Conservation (phyloP, 768 basidiomycete species). For the Trametes meyenii region DNA sequence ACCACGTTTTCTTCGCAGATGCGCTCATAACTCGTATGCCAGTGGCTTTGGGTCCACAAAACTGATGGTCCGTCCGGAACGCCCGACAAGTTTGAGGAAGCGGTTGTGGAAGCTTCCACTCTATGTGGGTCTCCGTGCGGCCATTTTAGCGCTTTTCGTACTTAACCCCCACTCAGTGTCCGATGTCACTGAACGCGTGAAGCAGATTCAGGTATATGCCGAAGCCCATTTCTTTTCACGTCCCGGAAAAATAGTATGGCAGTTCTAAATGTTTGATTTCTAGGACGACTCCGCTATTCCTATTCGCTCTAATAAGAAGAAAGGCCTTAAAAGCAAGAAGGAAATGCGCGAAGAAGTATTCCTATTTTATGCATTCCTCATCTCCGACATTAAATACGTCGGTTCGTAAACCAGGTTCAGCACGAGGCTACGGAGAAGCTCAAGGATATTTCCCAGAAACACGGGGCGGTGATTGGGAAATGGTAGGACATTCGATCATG, state of each 20-base stretch:
- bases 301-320: conserved; percentile 68
- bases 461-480: conserved; percentile 64
- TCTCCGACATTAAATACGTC: not conserved
- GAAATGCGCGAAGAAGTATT: conserved; percentile 70
- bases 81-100: conserved; percentile 29
- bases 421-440: conserved; percentile 58
- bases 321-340: conserved; percentile 73
- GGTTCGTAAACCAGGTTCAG: conserved; percentile 50
- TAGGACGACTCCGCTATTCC: conserved; percentile 72
- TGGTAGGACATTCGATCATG: conserved; percentile 45
- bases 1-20: not conserved
- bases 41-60: conserved; percentile 70
- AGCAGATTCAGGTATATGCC: conserved; percentile 57
- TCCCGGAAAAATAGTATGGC: conserved; percentile 52
- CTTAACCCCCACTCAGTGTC: conserved; percentile 46
- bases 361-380: not conserved
- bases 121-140: conserved; percentile 39
- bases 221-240: not conserved
- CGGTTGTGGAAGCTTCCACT: conserved; percentile 50
- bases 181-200: conserved; percentile 56
- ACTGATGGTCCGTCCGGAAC: conserved; percentile 5
- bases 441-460: conserved; percentile 57
- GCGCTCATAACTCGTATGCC: not conserved
- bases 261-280: not conserved
- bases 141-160: not conserved